Conservation (phyloP, 306 rosid genomes). For the Leucaena leucocephala region DNA sequence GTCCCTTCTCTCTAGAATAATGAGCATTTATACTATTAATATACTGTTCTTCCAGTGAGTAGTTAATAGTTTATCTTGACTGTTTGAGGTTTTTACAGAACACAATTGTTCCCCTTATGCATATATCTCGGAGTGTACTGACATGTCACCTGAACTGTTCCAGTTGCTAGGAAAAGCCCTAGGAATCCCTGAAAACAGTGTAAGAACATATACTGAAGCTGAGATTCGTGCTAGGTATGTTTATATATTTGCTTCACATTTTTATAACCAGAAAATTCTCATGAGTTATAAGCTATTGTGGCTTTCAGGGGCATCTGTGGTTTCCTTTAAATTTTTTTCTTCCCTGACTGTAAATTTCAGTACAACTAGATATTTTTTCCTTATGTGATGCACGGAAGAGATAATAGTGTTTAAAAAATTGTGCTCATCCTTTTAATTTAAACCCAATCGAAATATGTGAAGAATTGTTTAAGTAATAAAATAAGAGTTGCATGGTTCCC, state of each 20-base stretch:
- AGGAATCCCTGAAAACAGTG: constrained; percentile 85
- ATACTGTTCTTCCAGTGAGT: not conserved
- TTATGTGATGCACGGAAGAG: not conserved
- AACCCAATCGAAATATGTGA: not conserved
- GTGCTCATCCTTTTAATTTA: not conserved
- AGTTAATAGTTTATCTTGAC: not conserved
- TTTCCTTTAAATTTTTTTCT: constrained; percentile 33
- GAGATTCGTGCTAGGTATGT: constrained; percentile 94
- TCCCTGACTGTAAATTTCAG: constrained; percentile 17
- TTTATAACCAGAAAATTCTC: constrained; percentile 10
- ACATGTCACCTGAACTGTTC: constrained; percentile 35
- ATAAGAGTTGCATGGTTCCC: not conserved
- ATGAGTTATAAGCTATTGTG: constrained; percentile 19
- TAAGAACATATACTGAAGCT: constrained; percentile 89
- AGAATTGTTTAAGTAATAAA: not conserved
- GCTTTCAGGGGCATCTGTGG: constrained; percentile 27
- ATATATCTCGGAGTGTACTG: constrained; percentile 31
- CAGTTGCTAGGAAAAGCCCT: constrained; percentile 89
- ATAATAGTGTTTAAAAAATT: not conserved
- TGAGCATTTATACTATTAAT: not conserved
- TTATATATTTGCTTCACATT: constrained; percentile 14
- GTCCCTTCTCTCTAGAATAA: constrained; percentile 1
- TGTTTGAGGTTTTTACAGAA: not conserved
- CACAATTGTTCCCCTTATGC: constrained; percentile 27
- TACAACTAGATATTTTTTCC: not conserved